phyloP scores from a whole-genome alignment of 306 rosid species.

The Vachellia pachyceras region DNA sequence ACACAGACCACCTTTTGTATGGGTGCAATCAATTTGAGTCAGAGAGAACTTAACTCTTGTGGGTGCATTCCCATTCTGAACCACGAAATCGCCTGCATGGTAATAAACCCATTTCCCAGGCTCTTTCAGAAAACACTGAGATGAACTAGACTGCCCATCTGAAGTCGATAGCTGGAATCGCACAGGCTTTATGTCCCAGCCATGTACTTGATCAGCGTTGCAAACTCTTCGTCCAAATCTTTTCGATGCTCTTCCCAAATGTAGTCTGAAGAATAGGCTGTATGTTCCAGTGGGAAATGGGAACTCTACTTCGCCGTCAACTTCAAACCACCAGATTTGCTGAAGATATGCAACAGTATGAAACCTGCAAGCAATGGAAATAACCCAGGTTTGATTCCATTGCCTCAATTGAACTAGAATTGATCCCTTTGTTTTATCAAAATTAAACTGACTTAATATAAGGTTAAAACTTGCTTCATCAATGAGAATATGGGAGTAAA shows the following conservation, averaged over 20 bases:
- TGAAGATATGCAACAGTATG: slow-evolving; percentile 80
- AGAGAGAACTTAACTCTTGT: slow-evolving; percentile 80
- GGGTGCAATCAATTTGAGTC: slow-evolving; percentile 99
- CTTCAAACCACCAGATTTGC: slow-evolving; percentile 99
- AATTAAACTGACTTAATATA: neutral
- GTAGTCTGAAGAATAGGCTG: slow-evolving; percentile 78
- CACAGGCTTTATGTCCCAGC: slow-evolving; percentile 92
- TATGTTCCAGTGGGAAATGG: slow-evolving; percentile 90
- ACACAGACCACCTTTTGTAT: slow-evolving; percentile 95
- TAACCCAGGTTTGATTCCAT: slow-evolving; percentile 23
- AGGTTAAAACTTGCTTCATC: slow-evolving; percentile 23
- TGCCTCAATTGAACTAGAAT: slow-evolving; percentile 10
- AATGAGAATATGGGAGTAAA: slow-evolving; percentile 7
- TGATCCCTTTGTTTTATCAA: neutral
- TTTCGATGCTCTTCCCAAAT: slow-evolving; percentile 68
- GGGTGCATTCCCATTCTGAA: slow-evolving; percentile 57
- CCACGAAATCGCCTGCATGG: slow-evolving; percentile 83
- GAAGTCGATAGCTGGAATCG: slow-evolving; percentile 88
- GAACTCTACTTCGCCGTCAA: slow-evolving; percentile 89
- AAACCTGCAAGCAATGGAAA: slow-evolving; percentile 57
- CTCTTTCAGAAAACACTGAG: slow-evolving; percentile 67
- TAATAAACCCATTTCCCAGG: slow-evolving; percentile 78
- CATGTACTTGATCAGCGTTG: slow-evolving; percentile 81
- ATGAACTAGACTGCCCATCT: slow-evolving; percentile 71
- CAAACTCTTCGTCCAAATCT: slow-evolving; percentile 79